phyloP scores from a whole-genome alignment of 164 flowering plant species.

The Magnolia changhungtana region DNA sequence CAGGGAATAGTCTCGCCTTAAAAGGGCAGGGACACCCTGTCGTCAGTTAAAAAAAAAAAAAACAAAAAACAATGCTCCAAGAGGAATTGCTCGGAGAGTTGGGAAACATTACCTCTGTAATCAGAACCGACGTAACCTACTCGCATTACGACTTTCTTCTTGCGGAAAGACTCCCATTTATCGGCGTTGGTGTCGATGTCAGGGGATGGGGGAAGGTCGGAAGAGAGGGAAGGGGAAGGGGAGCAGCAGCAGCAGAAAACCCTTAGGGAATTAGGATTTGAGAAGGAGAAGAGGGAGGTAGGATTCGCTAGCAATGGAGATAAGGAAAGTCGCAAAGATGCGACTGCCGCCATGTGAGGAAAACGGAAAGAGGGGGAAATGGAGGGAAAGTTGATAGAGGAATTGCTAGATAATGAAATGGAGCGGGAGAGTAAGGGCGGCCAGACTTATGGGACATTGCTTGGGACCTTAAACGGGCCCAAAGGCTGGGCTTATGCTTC shows the following conservation, averaged over 20 bases:
- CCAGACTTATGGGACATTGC: no score
- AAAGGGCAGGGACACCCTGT: no score
- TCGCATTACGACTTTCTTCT: constrained; percentile 79
- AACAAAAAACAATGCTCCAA: no score
- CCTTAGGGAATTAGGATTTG: constrained; percentile 6
- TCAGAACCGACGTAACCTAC: constrained; percentile 81
- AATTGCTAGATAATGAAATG: no score
- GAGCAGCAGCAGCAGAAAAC: neutral
- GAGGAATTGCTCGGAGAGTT: no score
- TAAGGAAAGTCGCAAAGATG: constrained; percentile 27
- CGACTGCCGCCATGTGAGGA: constrained; percentile 14
- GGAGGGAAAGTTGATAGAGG: no score
- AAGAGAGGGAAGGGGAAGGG: constrained; percentile 12
- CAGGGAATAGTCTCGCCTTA: no score
- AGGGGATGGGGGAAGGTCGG: constrained; percentile 7
- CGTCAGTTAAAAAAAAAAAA: no score
- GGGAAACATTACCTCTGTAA: constrained; percentile 47
- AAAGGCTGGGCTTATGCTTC: no score
- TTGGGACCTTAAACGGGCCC: no score
- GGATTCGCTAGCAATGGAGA: constrained; percentile 18
- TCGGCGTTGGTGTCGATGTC: neutral
- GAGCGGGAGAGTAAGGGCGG: no score
- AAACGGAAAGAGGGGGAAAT: neutral
- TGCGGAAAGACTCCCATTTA: constrained; percentile 55
- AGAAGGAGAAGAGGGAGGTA: neutral